These are phyloP conservation scores for Crassisporium funariophilum DNA, from an alignment of 768 basidiomycete genomes.

Conservation along the genomic window DNA sequence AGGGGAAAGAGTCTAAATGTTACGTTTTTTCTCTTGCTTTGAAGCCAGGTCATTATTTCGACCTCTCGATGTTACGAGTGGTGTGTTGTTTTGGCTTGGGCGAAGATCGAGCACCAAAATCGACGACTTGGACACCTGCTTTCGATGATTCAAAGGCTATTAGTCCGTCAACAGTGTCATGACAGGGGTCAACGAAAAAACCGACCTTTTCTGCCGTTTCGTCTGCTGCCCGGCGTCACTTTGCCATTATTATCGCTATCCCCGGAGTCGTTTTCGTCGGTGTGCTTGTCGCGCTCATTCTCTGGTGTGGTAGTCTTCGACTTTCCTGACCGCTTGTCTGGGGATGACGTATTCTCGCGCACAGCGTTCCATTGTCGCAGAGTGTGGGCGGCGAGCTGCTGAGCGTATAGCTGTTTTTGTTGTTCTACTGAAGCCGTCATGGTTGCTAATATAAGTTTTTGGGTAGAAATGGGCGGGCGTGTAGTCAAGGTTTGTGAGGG, in stretches of 20 bases:
- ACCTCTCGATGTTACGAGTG: no score
- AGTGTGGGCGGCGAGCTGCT: conserved; percentile 44
- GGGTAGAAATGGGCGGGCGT: neutral
- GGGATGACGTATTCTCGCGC: conserved; percentile 11
- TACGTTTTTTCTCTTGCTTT: no score
- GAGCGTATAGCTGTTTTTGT: conserved; percentile 40
- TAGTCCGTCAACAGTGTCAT: conserved; percentile 1
- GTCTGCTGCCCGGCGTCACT: neutral
- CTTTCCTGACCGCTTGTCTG: conserved; percentile 8
- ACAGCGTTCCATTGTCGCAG: conserved; percentile 42
- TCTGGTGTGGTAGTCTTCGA: neutral
- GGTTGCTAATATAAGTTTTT: conserved; percentile 5
- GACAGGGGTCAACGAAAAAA: neutral
- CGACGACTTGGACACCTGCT: conserved; percentile 11
- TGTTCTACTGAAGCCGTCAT: conserved; percentile 41
- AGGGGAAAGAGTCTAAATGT: no score
- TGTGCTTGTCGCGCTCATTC: neutral
- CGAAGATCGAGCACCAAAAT: conserved; percentile 15
- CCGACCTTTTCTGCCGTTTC: conserved; percentile 6
- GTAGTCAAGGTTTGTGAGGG: no score
- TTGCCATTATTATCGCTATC: conserved; percentile 2
- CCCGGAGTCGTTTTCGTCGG: neutral
- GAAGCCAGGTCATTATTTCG: no score
- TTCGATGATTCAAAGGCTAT: neutral
- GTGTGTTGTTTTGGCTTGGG: no score